phyloP scores from a whole-genome alignment of 345 rosid species.

The Brassica cretica region DNA sequence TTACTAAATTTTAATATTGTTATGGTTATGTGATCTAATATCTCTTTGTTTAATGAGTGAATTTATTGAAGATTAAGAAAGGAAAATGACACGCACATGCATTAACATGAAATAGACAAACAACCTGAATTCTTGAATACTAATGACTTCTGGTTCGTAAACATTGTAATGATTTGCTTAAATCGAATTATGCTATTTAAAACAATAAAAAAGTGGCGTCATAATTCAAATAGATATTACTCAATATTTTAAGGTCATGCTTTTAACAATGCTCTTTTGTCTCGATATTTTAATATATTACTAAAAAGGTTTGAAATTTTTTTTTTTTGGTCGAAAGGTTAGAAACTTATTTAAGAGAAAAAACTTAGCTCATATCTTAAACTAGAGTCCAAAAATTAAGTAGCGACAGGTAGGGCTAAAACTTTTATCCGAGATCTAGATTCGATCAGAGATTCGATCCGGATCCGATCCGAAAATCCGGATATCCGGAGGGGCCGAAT shows the following conservation, averaged over 20 bases:
- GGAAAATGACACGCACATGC: conserved; percentile 5
- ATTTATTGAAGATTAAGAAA: not conserved
- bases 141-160: conserved; percentile 12
- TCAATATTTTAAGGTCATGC: not conserved
- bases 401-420: not conserved
- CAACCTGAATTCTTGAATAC: conserved; percentile 16
- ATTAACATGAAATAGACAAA: conserved; percentile 21
- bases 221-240: not conserved
- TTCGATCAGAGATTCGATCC: too few species aligned
- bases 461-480: too few species aligned
- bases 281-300: not conserved
- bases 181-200: conserved; percentile 11
- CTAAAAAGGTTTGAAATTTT: not conserved
- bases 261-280: not conserved
- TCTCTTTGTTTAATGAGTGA: not conserved
- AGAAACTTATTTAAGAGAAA: conserved; percentile 4
- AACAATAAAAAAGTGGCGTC: not conserved
- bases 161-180: conserved; percentile 24
- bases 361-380: not conserved
- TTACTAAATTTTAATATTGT: too few species aligned
- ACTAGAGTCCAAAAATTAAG: conserved; percentile 25
- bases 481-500: too few species aligned
- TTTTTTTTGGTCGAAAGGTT: not conserved
- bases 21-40: too few species aligned
- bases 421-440: too few species aligned